Percentiles rank a stretch among this genome's conserved stretches.
Evolutionary conservation across 495 filamentous ascomycete genomes (phyloP).

Genomic region (Annulohypoxylon nitens): DNA sequence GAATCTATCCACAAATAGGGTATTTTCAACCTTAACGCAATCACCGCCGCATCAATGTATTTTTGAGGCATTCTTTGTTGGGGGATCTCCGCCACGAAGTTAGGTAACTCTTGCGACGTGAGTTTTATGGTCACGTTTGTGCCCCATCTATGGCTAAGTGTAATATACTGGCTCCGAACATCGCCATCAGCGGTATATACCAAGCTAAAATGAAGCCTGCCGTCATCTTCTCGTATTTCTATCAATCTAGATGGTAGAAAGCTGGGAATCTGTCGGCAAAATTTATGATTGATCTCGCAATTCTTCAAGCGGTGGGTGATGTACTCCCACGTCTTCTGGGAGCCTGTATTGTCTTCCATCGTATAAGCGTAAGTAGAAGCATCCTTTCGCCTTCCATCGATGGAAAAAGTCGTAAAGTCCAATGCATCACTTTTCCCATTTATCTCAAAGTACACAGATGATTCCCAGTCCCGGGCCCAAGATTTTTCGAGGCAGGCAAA

Average conservation of each 20-base stretch:
- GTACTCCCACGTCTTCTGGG: slow-evolving; percentile 14
- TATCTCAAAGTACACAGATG: neutral
- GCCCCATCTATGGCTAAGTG: slow-evolving; percentile 15
- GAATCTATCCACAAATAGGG: slow-evolving; percentile 17
- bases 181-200: neutral
- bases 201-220: neutral
- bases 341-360: neutral
- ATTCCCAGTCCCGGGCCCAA: neutral
- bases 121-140: neutral
- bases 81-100: slow-evolving; percentile 1
- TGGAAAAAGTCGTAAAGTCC: neutral
- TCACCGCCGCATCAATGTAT: slow-evolving; percentile 14
- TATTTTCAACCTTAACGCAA: neutral
- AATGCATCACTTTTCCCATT: neutral
- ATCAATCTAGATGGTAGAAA: slow-evolving; percentile 1
- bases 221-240: slow-evolving; percentile 4
- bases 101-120: neutral
- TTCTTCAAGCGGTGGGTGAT: slow-evolving; percentile 10
- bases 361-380: neutral
- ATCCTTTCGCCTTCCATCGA: no score
- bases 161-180: neutral
- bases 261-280: neutral
- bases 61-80: slow-evolving; percentile 1
- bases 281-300: neutral
- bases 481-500: neutral